These are phyloP conservation scores for Saccharomycopsis fodiens DNA, from an alignment of 805 yeast species.

Conservation along the genomic window DNA sequence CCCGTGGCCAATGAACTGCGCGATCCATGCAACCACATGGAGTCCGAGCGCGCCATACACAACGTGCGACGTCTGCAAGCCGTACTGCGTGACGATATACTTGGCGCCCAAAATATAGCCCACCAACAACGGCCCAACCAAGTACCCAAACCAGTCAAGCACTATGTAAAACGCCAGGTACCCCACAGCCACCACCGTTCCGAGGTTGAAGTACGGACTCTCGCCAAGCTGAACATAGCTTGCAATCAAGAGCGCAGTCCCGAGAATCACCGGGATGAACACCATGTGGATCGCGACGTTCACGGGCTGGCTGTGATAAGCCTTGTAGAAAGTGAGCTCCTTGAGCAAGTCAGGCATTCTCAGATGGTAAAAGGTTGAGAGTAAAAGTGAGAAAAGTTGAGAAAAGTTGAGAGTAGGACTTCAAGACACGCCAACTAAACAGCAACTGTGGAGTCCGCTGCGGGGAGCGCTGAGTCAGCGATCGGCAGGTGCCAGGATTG, in stretches of 20 bases:
- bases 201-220: slow-evolving; percentile 33
- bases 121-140: slow-evolving; percentile 34
- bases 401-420: too few species aligned
- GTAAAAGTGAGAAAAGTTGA: too few species aligned
- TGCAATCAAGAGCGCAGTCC: slow-evolving; percentile 40
- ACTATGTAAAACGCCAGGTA: slow-evolving; percentile 53
- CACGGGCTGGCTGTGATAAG: slow-evolving; percentile 41
- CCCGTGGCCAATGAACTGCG: slow-evolving; percentile 86
- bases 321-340: slow-evolving; percentile 52
- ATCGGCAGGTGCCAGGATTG: too few species aligned
- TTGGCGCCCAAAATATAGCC: slow-evolving; percentile 24
- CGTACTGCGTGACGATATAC: slow-evolving; percentile 15
- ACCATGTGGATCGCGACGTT: slow-evolving; percentile 73
- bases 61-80: slow-evolving; percentile 22
- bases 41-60: slow-evolving; percentile 28
- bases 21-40: slow-evolving; percentile 61
- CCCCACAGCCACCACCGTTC: slow-evolving; percentile 36
- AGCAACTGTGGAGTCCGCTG: too few species aligned
- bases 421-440: too few species aligned
- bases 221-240: slow-evolving; percentile 25
- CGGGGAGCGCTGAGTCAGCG: too few species aligned
- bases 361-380: too few species aligned
- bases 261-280: slow-evolving; percentile 73
- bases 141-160: slow-evolving; percentile 47
- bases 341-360: not conserved